Percentiles rank a stretch among this genome's conserved stretches.
Evolutionary conservation across 305 asterid genomes (phyloP).

Genomic region (Fraxinus velutina): DNA sequence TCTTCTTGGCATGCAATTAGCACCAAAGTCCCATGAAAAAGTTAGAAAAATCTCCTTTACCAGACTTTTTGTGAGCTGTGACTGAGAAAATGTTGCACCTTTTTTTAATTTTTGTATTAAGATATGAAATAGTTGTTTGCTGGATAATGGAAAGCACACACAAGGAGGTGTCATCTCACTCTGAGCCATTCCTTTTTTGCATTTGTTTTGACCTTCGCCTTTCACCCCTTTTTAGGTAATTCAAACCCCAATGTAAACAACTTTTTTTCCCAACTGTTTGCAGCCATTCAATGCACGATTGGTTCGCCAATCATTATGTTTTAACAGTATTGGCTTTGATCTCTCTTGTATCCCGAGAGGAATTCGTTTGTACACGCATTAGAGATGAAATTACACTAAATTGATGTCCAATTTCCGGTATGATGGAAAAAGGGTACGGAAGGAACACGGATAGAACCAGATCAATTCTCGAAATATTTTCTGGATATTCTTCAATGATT

Average conservation of each 20-base stretch:
- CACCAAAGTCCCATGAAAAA: slow-evolving; percentile 42
- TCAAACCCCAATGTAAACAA: slow-evolving; percentile 20
- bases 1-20: slow-evolving; percentile 17
- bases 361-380: not conserved
- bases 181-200: not conserved
- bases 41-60: slow-evolving; percentile 26
- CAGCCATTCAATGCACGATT: slow-evolving; percentile 23
- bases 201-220: slow-evolving; percentile 65
- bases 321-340: not conserved
- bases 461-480: not conserved
- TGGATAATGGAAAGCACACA: slow-evolving; percentile 34
- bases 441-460: not conserved
- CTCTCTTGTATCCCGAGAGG: not conserved
- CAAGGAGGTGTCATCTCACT: slow-evolving; percentile 20
- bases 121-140: slow-evolving; percentile 24
- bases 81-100: slow-evolving; percentile 35
- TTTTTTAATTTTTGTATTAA: slow-evolving; percentile 16
- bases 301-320: not conserved
- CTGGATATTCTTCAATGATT: not conserved
- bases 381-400: not conserved
- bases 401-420: not conserved
- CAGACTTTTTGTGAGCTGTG: slow-evolving; percentile 48
- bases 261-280: slow-evolving; percentile 22
- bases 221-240: slow-evolving; percentile 84
- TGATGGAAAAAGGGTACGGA: not conserved